These are phyloP conservation scores for Xanthoconium separans DNA, from an alignment of 1,284 basidiomycete genomes.

Conservation along the genomic window DNA sequence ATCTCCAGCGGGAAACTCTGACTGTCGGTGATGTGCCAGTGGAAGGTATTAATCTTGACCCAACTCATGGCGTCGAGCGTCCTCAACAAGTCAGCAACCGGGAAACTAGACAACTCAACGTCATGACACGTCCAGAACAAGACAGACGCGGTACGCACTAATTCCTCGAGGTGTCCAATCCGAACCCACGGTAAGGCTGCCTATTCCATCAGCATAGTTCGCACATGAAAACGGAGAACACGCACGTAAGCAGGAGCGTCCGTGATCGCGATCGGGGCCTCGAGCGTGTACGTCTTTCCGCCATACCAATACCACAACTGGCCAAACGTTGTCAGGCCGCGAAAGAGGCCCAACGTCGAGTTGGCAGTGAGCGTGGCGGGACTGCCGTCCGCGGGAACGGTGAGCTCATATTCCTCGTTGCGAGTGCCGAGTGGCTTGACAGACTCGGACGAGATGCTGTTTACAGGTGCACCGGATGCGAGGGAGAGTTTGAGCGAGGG, in stretches of 20 bases:
- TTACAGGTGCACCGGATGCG: conserved; percentile 29
- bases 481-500: conserved; percentile 44
- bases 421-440: conserved; percentile 51
- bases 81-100: conserved; percentile 64
- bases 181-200: conserved; percentile 76
- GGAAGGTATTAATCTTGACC: conserved; percentile 73
- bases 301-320: conserved; percentile 70
- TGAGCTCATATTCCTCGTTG: conserved; percentile 68
- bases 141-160: conserved; percentile 37
- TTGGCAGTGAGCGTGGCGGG: conserved; percentile 63
- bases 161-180: conserved; percentile 78
- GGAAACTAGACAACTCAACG: conserved; percentile 46
- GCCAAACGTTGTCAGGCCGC: conserved; percentile 81
- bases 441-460: conserved; percentile 54
- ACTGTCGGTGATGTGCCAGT: conserved; percentile 73
- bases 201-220: conserved; percentile 1
- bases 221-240: conserved; percentile 1
- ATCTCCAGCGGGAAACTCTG: conserved; percentile 70
- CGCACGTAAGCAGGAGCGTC: conserved; percentile 68
- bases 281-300: conserved; percentile 52
- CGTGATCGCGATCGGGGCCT: conserved; percentile 59
- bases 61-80: conserved; percentile 84
- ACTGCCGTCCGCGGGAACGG: conserved; percentile 59
- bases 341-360: conserved; percentile 73
- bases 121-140: not conserved